Conservation (phyloP, 2,329 filamentous ascomycete species). For the Fusarium armeniacum region DNA sequence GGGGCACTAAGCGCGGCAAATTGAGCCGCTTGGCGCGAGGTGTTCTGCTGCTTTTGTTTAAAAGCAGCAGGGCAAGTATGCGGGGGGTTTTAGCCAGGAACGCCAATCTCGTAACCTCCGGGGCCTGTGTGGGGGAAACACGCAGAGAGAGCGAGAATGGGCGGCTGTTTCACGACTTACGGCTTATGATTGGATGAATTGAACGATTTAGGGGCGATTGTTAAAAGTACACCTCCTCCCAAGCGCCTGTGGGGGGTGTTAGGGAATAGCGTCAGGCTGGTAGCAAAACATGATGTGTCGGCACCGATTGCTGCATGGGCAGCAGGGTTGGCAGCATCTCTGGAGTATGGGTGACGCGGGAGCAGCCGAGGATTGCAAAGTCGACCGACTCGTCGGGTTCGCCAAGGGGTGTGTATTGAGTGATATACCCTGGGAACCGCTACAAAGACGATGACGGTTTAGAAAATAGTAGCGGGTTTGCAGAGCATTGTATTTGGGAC, state of each 20-base stretch:
- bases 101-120: constrained; percentile 48
- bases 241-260: constrained; percentile 47
- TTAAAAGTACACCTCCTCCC: constrained; percentile 63
- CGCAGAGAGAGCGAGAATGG: constrained; percentile 33
- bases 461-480: constrained; percentile 38
- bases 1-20: constrained; percentile 53
- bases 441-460: constrained; percentile 35
- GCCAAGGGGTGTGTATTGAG: constrained; percentile 44
- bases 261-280: constrained; percentile 43
- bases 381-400: constrained; percentile 34
- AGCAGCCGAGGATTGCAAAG: constrained; percentile 47
- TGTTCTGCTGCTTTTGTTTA: constrained; percentile 60
- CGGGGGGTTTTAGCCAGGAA: constrained; percentile 47
- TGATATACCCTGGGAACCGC: constrained; percentile 39
- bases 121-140: constrained; percentile 46
- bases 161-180: constrained; percentile 63
- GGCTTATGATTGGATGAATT: constrained; percentile 68
- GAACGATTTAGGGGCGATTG: constrained; percentile 53
- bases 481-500: constrained; percentile 46
- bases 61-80: constrained; percentile 46
- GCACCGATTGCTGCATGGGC: constrained; percentile 44
- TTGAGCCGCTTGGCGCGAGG: constrained; percentile 56
- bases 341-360: constrained; percentile 46
- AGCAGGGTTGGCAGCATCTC: constrained; percentile 34
- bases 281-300: constrained; percentile 45